These are phyloP conservation scores for Cornus kousa DNA, from an alignment of 148 eudicot species.

Conservation along the genomic window DNA sequence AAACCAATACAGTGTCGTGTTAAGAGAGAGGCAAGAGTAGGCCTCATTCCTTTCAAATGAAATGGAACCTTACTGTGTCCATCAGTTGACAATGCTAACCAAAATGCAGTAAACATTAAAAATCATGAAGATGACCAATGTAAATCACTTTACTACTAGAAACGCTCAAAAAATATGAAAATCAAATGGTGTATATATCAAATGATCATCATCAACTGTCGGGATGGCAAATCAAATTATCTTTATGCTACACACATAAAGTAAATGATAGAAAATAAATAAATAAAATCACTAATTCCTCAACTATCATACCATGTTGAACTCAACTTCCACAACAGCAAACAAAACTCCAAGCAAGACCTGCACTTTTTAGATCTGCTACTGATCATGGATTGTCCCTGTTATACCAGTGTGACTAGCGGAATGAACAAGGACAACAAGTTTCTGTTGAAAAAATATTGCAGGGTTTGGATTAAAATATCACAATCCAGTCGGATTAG, in stretches of 20 bases:
- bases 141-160: not conserved
- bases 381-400: not conserved
- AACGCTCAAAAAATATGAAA: not conserved
- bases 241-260: constrained; percentile 2
- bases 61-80: not conserved
- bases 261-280: not conserved
- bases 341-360: not conserved
- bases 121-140: not conserved
- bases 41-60: too few relatives aligned
- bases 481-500: not conserved
- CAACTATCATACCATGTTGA: not conserved
- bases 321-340: not conserved
- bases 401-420: not conserved
- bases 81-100: too few relatives aligned
- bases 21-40: too few relatives aligned
- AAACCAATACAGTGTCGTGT: too few relatives aligned
- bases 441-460: not conserved
- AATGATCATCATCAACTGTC: not conserved
- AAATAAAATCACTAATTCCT: not conserved
- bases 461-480: too few relatives aligned
- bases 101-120: too few relatives aligned
- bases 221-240: not conserved
- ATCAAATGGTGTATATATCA: not conserved
- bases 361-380: not conserved
- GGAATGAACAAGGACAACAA: not conserved